Evolutionary conservation across 768 basidiomycete genomes (phyloP).

Genomic region (Chalciporus pseudorubinellus): DNA sequence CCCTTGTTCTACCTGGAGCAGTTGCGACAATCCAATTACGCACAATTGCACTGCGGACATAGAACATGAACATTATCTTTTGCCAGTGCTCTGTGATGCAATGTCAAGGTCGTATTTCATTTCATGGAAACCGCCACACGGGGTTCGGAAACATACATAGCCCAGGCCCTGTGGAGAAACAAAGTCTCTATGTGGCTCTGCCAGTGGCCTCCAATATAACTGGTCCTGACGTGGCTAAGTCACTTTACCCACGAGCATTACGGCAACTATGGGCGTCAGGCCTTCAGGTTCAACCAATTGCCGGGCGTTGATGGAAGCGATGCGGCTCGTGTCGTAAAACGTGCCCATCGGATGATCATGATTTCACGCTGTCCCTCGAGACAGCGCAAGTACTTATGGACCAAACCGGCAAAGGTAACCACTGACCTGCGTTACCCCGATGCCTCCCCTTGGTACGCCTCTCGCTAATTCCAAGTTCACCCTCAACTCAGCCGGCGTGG

Average conservation of each 20-base stretch:
- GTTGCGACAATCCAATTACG: too few species aligned
- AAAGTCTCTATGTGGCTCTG: too few species aligned
- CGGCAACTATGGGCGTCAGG: background rate
- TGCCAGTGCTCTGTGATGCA: too few species aligned
- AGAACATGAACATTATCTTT: too few species aligned
- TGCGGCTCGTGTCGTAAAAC: background rate
- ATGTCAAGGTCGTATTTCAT: too few species aligned
- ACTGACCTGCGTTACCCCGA: background rate
- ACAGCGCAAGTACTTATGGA: slow-evolving; percentile 2
- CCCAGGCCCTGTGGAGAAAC: too few species aligned
- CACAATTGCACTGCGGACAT: too few species aligned
- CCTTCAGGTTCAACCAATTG: background rate
- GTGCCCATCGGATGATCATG: too few species aligned
- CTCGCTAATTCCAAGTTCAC: slow-evolving; percentile 9
- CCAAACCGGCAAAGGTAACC: background rate
- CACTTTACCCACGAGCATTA: background rate
- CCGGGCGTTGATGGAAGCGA: background rate
- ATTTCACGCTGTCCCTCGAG: background rate
- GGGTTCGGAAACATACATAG: too few species aligned
- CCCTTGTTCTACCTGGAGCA: too few species aligned
- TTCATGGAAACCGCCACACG: too few species aligned
- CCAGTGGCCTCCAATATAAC: background rate
- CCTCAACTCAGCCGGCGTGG: slow-evolving; percentile 31
- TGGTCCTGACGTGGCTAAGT: background rate
- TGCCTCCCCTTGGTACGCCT: slow-evolving; percentile 15